Percentiles rank a stretch among this genome's conserved stretches.
phyloP scores from a whole-genome alignment of 2,329 filamentous ascomycete species.

The Coniella lustricola region DNA sequence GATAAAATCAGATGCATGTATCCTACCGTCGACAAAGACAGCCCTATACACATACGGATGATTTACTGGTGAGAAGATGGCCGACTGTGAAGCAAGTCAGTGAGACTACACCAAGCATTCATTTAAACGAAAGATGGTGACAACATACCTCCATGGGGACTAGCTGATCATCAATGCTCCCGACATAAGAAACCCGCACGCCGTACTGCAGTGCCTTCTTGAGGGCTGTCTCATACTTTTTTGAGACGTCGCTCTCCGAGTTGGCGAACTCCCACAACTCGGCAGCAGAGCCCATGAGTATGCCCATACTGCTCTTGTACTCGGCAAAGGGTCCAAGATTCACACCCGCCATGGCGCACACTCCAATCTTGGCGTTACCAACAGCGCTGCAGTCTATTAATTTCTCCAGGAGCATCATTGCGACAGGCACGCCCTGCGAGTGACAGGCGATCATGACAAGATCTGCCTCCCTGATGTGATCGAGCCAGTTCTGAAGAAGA shows the following conservation, averaged over 20 bases:
- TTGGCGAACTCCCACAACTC: conserved; percentile 93
- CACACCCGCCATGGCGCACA: conserved; percentile 84
- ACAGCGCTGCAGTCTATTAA: conserved; percentile 86
- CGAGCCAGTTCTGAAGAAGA: conserved; percentile 88
- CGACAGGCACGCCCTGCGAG: conserved; percentile 91
- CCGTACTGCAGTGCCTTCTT: conserved; percentile 70
- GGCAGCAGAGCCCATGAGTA: conserved; percentile 82
- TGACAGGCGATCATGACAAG: conserved; percentile 90
- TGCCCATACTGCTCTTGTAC: conserved; percentile 78
- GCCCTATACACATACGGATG: conserved; percentile 93
- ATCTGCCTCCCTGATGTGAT: conserved; percentile 79
- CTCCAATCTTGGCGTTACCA: conserved; percentile 66
- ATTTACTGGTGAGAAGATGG: conserved; percentile 74
- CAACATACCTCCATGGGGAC: conserved; percentile 73
- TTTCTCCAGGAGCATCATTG: conserved; percentile 86
- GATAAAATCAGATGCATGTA: conserved; percentile 90
- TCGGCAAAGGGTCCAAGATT: conserved; percentile 89
- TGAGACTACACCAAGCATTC: too few species aligned
- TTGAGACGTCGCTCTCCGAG: conserved; percentile 72
- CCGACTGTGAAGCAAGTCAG: conserved; percentile 44
- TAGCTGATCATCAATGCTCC: conserved; percentile 94
- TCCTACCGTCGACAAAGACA: conserved; percentile 89
- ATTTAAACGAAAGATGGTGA: too few species aligned
- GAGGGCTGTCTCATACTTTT: conserved; percentile 70
- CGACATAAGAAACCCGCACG: conserved; percentile 77